Percentiles rank a stretch among this genome's conserved stretches.
These are phyloP conservation scores for Gloeopeniophorella convolvens DNA, from an alignment of 768 basidiomycete species.

Conservation along the genomic window DNA sequence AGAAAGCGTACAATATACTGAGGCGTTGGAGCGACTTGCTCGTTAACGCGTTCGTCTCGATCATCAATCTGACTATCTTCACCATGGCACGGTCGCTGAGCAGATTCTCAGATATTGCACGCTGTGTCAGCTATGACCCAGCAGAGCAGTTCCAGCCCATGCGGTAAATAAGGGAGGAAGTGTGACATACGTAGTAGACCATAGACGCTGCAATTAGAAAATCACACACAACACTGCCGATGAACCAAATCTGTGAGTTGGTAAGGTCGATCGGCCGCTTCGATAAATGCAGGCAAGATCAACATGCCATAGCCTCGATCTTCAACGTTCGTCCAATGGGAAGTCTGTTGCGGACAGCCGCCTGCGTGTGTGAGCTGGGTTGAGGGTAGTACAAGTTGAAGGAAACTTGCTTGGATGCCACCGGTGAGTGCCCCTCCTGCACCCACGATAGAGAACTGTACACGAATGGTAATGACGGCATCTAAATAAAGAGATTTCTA, in stretches of 20 bases:
- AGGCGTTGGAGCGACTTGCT: neutral
- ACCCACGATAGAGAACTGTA: neutral
- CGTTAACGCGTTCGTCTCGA: slow-evolving; percentile 24
- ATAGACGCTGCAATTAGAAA: slow-evolving; percentile 2
- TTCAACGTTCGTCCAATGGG: neutral
- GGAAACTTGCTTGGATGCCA: neutral
- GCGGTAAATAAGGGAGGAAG: neutral
- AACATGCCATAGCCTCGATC: neutral
- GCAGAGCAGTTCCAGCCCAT: neutral
- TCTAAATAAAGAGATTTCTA: too few relatives aligned
- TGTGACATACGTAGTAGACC: neutral
- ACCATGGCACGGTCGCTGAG: slow-evolving; percentile 3
- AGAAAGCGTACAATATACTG: neutral
- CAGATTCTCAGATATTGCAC: neutral
- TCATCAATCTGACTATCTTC: slow-evolving; percentile 22
- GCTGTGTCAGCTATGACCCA: neutral
- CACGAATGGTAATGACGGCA: too few relatives aligned
- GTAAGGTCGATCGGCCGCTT: too few relatives aligned
- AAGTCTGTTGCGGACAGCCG: neutral
- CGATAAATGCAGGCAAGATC: neutral
- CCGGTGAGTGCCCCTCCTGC: neutral
- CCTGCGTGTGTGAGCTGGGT: neutral
- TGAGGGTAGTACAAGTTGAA: neutral
- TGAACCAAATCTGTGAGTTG: neutral
- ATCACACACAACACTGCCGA: neutral